phyloP scores from a whole-genome alignment of 2,329 filamentous ascomycete species.

The Thelonectria discophora region DNA sequence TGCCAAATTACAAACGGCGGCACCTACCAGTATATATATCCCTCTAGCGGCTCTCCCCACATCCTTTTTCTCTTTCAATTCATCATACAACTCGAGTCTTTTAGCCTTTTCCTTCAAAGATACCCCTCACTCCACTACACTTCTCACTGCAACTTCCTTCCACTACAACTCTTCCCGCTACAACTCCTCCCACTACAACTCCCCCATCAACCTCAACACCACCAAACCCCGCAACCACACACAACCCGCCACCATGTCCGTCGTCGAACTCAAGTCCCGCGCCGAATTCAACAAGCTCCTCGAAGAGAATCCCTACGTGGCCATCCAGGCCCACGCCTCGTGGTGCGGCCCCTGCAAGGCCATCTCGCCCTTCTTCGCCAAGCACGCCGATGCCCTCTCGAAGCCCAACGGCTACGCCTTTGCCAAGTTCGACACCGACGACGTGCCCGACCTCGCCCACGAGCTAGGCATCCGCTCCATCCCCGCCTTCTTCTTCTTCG shows the following conservation, averaged over 20 bases:
- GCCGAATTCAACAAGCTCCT: conserved; percentile 61
- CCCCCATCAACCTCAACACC: conserved; percentile 8
- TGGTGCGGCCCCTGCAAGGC: conserved; percentile 70
- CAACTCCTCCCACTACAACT: not conserved
- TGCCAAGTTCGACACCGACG: conserved; percentile 68
- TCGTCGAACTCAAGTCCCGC: conserved; percentile 52
- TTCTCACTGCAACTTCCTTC: not conserved
- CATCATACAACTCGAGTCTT: not conserved
- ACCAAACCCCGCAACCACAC: conserved; percentile 29
- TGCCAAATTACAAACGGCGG: not conserved
- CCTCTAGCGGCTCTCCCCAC: conserved; percentile 1
- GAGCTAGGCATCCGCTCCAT: conserved; percentile 63
- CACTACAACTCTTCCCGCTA: not conserved
- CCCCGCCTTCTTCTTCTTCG: conserved; percentile 69
- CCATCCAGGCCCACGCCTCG: conserved; percentile 66
- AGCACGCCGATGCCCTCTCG: conserved; percentile 53
- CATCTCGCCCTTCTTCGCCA: conserved; percentile 64
- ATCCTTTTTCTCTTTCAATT: not conserved
- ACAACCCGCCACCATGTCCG: conserved; percentile 42
- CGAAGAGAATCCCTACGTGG: conserved; percentile 58
- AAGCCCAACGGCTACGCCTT: conserved; percentile 59
- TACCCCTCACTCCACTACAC: not conserved
- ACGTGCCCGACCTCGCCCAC: conserved; percentile 58
- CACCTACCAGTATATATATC: conserved; percentile 14
- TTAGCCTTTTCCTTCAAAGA: not conserved